Evolutionary conservation across 1,284 basidiomycete genomes (phyloP), one percentile per base, ranked within the genome.

Genomic region (Austroboletus olivaceoglutinosus): DNA sequence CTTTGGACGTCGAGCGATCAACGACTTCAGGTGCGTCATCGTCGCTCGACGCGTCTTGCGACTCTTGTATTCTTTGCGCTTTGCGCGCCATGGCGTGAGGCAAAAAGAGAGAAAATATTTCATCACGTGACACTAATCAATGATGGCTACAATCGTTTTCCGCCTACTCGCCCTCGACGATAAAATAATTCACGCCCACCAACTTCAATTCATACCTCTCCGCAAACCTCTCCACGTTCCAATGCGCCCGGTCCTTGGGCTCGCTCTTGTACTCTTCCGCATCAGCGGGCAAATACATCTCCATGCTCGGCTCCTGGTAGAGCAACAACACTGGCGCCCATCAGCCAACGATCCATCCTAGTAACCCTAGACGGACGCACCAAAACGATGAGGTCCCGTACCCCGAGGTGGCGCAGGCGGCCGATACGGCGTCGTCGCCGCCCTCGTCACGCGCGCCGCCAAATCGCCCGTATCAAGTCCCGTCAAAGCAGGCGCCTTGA

Each of bases 291-390:
- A 85, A 68, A 4, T 51, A 53, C 48, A 81, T 72, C 0, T 70
- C 62, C 19, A 52, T 58, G 5, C 61, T 65, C 10, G 83, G 83
- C 58, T 87, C 85, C 59, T 82, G 73, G 61, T 81, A 86, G 7
- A 86, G 70, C 5, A 86, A 64, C 60, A 85, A 82, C 9, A 76
- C 84, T 59, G n/a, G n/a, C n/a, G n/a, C n/a, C n/a, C n/a, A n/a
- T n/a, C n/a, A n/a, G n/a, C n/a, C n/a, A n/a, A n/a, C n/a, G n/a
- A n/a, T n/a, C n/a, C n/a, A n/a, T n/a, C n/a, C n/a, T n/a, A n/a
- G n/a, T n/a, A n/a, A n/a, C n/a, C 18, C 8, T 7, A n/a, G 36
- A 37, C 18, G 19, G n/a, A 37, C 36, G 36, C 2, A 84, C 83
- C 74, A 54, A 86, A 85, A 56, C 83, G 71, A 55, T 86, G 84